Percentiles rank a stretch among this genome's conserved stretches.
These are phyloP conservation scores for Talaromyces sp. DNA, from an alignment of 2,329 filamentous ascomycete genomes.

Conservation along the genomic window DNA sequence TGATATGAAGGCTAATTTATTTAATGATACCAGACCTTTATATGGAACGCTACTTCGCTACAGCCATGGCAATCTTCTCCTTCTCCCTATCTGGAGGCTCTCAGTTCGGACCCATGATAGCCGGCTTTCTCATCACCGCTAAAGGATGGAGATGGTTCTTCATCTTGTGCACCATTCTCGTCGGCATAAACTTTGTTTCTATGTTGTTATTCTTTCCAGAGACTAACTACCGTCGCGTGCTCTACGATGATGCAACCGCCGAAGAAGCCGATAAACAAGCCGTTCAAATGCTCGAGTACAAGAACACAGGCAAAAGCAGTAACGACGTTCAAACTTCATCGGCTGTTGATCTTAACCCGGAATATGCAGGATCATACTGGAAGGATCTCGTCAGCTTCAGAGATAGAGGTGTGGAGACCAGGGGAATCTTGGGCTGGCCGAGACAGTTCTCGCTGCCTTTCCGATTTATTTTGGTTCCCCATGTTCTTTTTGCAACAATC, in stretches of 20 bases:
- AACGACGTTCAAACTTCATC: not conserved
- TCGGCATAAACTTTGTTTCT: slow-evolving; percentile 28
- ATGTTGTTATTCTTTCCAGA: slow-evolving; percentile 37
- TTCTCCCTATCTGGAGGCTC: slow-evolving; percentile 33
- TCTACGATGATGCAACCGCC: slow-evolving; percentile 23
- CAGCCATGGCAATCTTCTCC: slow-evolving; percentile 34
- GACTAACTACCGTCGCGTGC: slow-evolving; percentile 28
- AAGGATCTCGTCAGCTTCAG: slow-evolving; percentile 27
- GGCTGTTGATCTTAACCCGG: slow-evolving; percentile 17
- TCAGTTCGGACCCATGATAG: slow-evolving; percentile 35
- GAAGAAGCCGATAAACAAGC: slow-evolving; percentile 23
- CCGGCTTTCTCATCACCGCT: slow-evolving; percentile 32
- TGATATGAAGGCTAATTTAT: not conserved
- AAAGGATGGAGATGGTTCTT: slow-evolving; percentile 41
- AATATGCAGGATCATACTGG: slow-evolving; percentile 28
- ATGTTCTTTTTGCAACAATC: slow-evolving; percentile 25
- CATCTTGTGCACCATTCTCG: slow-evolving; percentile 33
- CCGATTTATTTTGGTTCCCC: slow-evolving; percentile 25
- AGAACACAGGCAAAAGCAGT: not conserved
- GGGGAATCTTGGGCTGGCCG: slow-evolving; percentile 19
- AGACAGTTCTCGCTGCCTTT: slow-evolving; percentile 24
- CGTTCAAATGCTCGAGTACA: not conserved
- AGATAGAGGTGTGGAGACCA: slow-evolving; percentile 21
- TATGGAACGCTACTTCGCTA: slow-evolving; percentile 27
- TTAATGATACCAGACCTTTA: slow-evolving; percentile 25